Base-by-base conservation (phyloP, 2,329 filamentous ascomycete species). In the Pyrenophora graminea region DNA sequence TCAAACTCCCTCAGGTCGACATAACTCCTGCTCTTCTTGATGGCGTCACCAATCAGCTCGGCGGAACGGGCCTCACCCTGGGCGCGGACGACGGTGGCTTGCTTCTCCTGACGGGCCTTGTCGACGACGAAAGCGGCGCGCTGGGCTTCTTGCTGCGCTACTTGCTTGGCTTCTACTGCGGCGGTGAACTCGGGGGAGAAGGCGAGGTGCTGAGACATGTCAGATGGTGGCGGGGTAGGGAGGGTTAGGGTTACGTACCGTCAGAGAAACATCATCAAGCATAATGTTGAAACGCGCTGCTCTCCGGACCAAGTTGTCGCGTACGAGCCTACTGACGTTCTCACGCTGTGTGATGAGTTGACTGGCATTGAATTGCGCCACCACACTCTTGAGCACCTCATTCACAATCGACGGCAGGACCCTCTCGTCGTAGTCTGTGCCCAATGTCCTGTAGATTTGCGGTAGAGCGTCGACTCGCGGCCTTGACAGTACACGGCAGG, bases 281-380 rank as follows among this genome's bases (percentile, higher is more conserved):
- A 96, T 82, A 71, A 99, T 97, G 78, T 99, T 99, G 81, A 99
- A 99, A 56, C 91, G 86, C 40, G 93, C 91, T 34, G 94, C 94
- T 76, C 94, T 85, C 75, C 88, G 85, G 32, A 94, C 88, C 58
- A 99, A 79, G 77, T 97, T 97, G 65, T 99, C 94, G 63, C 94
- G 85, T 53, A 99, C 94, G 53, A 99, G 81, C 71, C 84, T 85
- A 51, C 90, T 91, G 50, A 99, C 94, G 75, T 91, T 97, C 80
- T 99, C 94, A 85, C 94, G 88, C 83, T 99, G 94, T 21, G 94
- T 99, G 76, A 99, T 99, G 73, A 99, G 87, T 80, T 99, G 94
- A 58, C 91, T 92, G 61, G 94, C 94, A 75, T 99, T 95, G 82
- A 99, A 99, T 76, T 97, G 94, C 59, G 94, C 94, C 51, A 99